Evolutionary conservation across 1,284 basidiomycete species (phyloP), one percentile per base, ranked within the genome.

Genomic region (Malassezia cuniculi): DNA sequence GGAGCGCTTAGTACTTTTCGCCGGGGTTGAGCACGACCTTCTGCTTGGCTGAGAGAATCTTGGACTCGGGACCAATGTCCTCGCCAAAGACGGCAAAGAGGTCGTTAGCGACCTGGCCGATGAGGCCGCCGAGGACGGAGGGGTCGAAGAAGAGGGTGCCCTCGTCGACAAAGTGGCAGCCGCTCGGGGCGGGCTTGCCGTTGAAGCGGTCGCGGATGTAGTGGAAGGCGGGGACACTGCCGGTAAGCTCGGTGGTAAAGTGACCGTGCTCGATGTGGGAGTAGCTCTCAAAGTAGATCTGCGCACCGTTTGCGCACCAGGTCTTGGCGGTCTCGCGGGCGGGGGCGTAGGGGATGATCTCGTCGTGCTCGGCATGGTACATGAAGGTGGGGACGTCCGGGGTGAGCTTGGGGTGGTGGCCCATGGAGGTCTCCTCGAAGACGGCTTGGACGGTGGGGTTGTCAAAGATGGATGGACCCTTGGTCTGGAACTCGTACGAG

Each of bases 281-380:
- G n/a, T 38, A 25, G 24, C 12, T 21, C 6, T n/a, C 7, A n/a
- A 50, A 60, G 15, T 45, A 32, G 31, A 62, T 54, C 35, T 56
- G 35, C 21, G 55, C 60, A 5, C 60, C 60, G n/a, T 46, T 35
- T 6, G 38, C 19, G 25, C 51, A 60, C 35, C 60, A 60, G 22
- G 48, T 34, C 16, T 48, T 27, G 18, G 56, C 55, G 4, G 27
- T 12, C 6, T 22, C 10, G 5, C 33, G 27, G 6, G 41, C 54
- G 8, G 41, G 37, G 2, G 14, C 12, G 47, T 41, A 57, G 0
- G 62, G 62, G 12, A 63, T 51, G 15, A 61, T 48, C 37, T 61
- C 60, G 42, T 65, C 62, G 12, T 12, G 16, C 4, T 34, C 10
- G 9, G 49, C 50, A 27, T 64, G 61, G 48, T 41, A 58, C 26